phyloP scores from a whole-genome alignment of 2,329 filamentous ascomycete species.

The Gyromitra esculenta region DNA sequence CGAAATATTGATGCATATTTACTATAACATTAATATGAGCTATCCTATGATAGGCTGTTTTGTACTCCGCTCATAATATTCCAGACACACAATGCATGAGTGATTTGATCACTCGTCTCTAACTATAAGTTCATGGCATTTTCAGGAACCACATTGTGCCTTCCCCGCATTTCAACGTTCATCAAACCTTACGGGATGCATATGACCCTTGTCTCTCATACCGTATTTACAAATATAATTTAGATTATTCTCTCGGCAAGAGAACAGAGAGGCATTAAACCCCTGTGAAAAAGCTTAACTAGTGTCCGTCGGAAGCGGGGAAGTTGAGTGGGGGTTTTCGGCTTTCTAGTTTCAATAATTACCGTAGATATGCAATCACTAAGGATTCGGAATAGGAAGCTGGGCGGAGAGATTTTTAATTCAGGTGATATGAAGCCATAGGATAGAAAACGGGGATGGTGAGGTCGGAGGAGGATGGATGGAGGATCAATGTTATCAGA shows the following conservation, averaged over 20 bases:
- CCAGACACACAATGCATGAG: conserved; percentile 3
- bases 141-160: conserved; percentile 36
- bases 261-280: conserved; percentile 3
- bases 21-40: neutral
- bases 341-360: conserved; percentile 13
- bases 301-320: conserved; percentile 30
- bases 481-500: neutral
- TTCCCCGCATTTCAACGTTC: conserved; percentile 43
- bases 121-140: conserved; percentile 20
- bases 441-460: neutral
- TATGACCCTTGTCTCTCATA: conserved; percentile 29
- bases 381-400: conserved; percentile 29
- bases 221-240: conserved; percentile 21
- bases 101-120: neutral
- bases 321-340: conserved; percentile 13
- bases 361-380: conserved; percentile 20
- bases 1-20: conserved; percentile 5
- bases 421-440: conserved; percentile 5
- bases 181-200: neutral
- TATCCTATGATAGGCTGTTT: neutral
- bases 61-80: neutral
- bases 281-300: conserved; percentile 38
- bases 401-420: conserved; percentile 21
- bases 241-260: conserved; percentile 12
- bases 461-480: conserved; percentile 9